phyloP scores from a whole-genome alignment of 1,284 basidiomycete species.

The Inonotus obliquus region DNA sequence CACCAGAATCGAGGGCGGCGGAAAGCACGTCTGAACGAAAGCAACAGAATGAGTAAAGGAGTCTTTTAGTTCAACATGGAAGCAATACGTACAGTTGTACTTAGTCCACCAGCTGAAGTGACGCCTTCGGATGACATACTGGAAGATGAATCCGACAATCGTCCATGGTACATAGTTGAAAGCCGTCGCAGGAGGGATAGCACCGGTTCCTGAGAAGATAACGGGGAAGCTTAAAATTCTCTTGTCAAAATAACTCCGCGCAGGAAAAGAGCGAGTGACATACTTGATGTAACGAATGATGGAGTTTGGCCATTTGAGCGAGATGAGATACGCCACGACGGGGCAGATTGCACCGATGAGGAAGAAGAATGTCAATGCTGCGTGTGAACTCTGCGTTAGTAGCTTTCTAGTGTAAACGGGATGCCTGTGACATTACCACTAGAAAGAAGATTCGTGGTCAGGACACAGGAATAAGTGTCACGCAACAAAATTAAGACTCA shows the following conservation, averaged over 20 bases:
- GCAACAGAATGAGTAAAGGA: slow-evolving; percentile 19
- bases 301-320: slow-evolving; percentile 40
- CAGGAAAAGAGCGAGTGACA: slow-evolving; percentile 9
- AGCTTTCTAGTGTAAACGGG: background rate
- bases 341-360: slow-evolving; percentile 41
- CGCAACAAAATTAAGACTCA: slow-evolving; percentile 8
- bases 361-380: slow-evolving; percentile 41
- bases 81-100: slow-evolving; percentile 42
- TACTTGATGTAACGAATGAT: slow-evolving; percentile 44
- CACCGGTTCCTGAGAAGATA: slow-evolving; percentile 34
- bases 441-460: background rate
- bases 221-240: slow-evolving; percentile 26
- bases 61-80: background rate
- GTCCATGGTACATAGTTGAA: slow-evolving; percentile 41
- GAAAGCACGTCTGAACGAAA: slow-evolving; percentile 45
- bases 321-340: slow-evolving; percentile 37
- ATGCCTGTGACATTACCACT: background rate
- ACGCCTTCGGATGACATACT: slow-evolving; percentile 51
- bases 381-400: background rate
- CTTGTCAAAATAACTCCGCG: background rate
- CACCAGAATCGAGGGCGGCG: slow-evolving; percentile 54
- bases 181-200: slow-evolving; percentile 39
- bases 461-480: background rate
- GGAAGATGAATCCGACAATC: slow-evolving; percentile 54
- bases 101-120: slow-evolving; percentile 37